Percentiles rank a stretch among this genome's conserved stretches.
Evolutionary conservation across 176 grass and related monocot genomes (phyloP).

Genomic region (Oryza glumipatula): DNA sequence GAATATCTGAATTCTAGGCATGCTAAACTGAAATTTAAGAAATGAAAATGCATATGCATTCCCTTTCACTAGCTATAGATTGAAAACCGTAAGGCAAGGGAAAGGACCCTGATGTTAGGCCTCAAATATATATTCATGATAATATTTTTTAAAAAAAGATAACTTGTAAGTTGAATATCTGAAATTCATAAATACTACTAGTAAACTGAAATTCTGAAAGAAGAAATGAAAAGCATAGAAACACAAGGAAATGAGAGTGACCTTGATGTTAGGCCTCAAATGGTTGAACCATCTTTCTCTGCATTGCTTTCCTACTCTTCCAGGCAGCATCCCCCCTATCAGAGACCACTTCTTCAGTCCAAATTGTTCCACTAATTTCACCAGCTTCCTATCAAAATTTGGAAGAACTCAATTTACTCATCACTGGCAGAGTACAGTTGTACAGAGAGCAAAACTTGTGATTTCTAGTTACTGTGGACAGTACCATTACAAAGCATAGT

Average conservation of each 20-base stretch:
- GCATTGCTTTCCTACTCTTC: slow-evolving; percentile 97
- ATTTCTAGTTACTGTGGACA: not conserved
- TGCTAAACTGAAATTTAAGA: not conserved
- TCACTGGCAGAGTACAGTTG: not conserved
- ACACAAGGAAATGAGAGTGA: not conserved
- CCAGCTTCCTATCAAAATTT: slow-evolving; percentile 61
- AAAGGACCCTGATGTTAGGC: not conserved
- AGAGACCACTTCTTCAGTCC: slow-evolving; percentile 94
- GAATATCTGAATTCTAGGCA: not conserved
- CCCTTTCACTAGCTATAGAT: not conserved
- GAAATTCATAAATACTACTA: not conserved
- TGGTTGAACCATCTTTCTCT: slow-evolving; percentile 98
- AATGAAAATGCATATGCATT: not conserved
- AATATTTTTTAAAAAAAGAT: not conserved
- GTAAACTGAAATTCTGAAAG: not conserved
- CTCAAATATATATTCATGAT: not conserved
- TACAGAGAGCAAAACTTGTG: not conserved
- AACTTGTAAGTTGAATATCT: not conserved
- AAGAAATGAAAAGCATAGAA: not conserved
- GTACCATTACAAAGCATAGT: not conserved
- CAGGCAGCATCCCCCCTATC: slow-evolving; percentile 72
- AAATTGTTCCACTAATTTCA: slow-evolving; percentile 83
- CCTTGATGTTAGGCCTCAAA: slow-evolving; percentile 97
- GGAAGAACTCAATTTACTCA: slow-evolving; percentile 1
- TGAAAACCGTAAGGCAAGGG: not conserved